A percentile compares a stretch with the other conserved stretches of the same genome.
Evolutionary conservation across 768 basidiomycete species (phyloP).

Genomic region (Gloeopeniophorella convolvens): DNA sequence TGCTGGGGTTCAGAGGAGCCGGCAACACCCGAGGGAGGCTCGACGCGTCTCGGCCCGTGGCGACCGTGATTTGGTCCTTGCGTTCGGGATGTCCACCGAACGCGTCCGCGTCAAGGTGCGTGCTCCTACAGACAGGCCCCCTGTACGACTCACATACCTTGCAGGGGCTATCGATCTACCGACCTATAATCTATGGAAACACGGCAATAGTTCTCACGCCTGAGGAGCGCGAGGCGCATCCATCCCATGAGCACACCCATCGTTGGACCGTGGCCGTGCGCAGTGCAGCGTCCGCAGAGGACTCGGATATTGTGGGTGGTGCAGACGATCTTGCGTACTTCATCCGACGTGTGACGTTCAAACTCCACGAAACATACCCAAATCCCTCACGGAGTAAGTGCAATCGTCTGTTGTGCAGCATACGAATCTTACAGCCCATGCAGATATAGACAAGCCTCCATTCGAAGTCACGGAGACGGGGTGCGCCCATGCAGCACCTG

Average conservation of each 20-base stretch:
- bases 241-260: constrained; percentile 79
- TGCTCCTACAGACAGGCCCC: constrained; percentile 22
- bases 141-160: constrained; percentile 2
- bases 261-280: constrained; percentile 95
- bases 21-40: constrained; percentile 31
- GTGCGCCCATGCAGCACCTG: constrained; percentile 33
- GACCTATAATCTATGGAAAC: constrained; percentile 96
- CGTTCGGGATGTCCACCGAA: constrained; percentile 49
- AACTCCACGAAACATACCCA: constrained; percentile 92
- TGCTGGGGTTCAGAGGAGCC: constrained; percentile 19
- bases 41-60: constrained; percentile 33
- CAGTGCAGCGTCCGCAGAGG: constrained; percentile 70
- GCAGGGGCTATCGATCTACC: constrained; percentile 80
- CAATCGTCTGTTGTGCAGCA: not conserved
- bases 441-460: constrained; percentile 88
- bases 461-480: constrained; percentile 97
- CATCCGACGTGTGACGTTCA: constrained; percentile 95
- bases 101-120: constrained; percentile 76
- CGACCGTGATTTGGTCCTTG: too few relatives aligned
- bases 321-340: constrained; percentile 88
- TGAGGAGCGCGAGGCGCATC: constrained; percentile 55
- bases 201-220: constrained; percentile 72
- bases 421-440: constrained; percentile 1
- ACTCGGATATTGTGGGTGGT: constrained; percentile 77
- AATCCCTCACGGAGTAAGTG: constrained; percentile 82